Evolutionary conservation across 1,284 basidiomycete genomes (phyloP).

Genomic region (Quambalaria eucalypti): DNA sequence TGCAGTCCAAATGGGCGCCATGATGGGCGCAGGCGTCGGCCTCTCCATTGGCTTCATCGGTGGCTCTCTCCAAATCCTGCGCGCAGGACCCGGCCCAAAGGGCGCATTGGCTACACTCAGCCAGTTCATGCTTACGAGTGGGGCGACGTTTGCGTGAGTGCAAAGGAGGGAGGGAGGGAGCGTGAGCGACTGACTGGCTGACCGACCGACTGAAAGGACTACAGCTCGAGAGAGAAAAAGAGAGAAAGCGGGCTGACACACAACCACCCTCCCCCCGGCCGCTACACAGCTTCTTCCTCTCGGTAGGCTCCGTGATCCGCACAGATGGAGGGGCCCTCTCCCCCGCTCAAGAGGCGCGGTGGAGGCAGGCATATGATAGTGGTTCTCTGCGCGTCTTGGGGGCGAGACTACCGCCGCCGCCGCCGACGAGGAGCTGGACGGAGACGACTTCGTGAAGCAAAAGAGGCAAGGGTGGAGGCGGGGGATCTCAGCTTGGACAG

Average conservation of each 20-base stretch:
- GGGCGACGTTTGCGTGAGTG: constrained; percentile 36
- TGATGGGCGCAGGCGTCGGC: constrained; percentile 42
- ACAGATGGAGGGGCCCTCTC: constrained; percentile 17
- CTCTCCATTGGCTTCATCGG: constrained; percentile 44
- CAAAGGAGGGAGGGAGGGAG: background rate
- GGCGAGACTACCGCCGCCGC: too few species aligned
- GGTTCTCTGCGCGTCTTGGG: background rate
- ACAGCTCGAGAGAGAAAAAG: too few species aligned
- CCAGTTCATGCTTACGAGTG: constrained; percentile 41
- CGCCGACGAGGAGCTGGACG: too few species aligned
- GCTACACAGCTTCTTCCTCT: constrained; percentile 28
- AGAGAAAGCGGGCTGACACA: background rate
- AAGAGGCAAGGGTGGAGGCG: too few species aligned
- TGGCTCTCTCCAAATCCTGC: constrained; percentile 38
- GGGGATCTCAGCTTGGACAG: too few species aligned
- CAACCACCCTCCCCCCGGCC: background rate
- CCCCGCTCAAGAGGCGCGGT: background rate
- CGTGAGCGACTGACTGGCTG: background rate
- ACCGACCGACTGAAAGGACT: background rate
- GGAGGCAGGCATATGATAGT: background rate
- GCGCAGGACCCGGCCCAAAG: constrained; percentile 12
- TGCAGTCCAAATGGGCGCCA: constrained; percentile 40
- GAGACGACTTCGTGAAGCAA: too few species aligned
- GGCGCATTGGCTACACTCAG: constrained; percentile 8
- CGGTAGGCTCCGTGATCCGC: constrained; percentile 39